Evolutionary conservation across 1,284 basidiomycete species (phyloP), one percentile per base, ranked within the genome.

Genomic region (Cutaneotrichosporon daszewskae): DNA sequence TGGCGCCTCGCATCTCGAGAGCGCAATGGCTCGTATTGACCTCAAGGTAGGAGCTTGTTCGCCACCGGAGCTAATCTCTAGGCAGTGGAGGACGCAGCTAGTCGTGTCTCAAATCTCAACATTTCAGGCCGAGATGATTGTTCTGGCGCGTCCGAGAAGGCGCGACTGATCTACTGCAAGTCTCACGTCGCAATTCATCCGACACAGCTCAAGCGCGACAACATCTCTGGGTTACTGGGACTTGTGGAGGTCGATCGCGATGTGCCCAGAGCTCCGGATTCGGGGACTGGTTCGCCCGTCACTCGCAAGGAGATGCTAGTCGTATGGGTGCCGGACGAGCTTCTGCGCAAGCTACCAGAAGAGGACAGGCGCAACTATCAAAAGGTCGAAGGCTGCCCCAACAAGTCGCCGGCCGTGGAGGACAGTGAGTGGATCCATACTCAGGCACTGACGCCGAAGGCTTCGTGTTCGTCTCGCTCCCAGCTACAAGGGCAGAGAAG

Each of bases 111-210:
- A n/a, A n/a, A n/a, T n/a, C n/a, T n/a, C n/a, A n/a, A n/a, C n/a
- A n/a, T n/a, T n/a, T n/a, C n/a, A n/a, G n/a, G n/a, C n/a, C 26
- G 26, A 27, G 26, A 27, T 27, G 14, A 10, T n/a, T 31, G 28
- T 5, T 31, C 9, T n/a, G 6, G 28, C 8, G 28, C 28, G 8
- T 31, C 6, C 28, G 14, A n/a, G 35, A 64, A 66, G 46, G 68
- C 67, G 7, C 49, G 58, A 8, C 75, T 95, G 34, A 69, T 94
- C 16, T 94, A 88, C 60, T 85, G 81, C 68, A 92, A 92, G 69
- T 86, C 84, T 29, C 91, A 91, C 65, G 89, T 92, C 31, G 90
- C 91, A 60, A 83, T 95, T 34, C 90, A 97, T 60, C 92, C 94
- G 0, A 94, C 90, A 0, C 82, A 86, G 3, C 92, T 91, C 64